Evolutionary conservation across 2,329 filamentous ascomycete species (phyloP), one percentile per base, ranked within the genome.

Genomic region (Plenodomus lindquistii): DNA sequence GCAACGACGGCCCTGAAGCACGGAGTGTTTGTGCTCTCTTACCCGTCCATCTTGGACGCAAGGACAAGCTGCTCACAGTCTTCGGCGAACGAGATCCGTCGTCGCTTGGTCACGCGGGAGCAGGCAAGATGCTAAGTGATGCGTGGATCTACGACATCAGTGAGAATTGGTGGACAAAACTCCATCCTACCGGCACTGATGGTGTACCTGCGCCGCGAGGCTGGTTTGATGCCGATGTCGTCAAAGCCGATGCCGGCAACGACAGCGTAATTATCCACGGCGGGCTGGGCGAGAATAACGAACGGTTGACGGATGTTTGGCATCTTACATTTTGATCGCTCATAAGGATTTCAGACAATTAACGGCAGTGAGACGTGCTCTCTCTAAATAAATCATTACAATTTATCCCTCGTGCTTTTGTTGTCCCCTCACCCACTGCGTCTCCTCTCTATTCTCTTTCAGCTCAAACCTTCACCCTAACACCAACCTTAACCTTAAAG

Each of bases 51-150:
- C 47, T 79, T 0, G 46, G 54, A 8, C 70, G 67, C 0, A 73
- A 69, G 31, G 37, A 65, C 4, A 72, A 62, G 37, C 60, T 83
- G 11, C 59, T 83, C 2, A 83, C 79, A 0, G 35, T 81, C 43
- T 82, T 83, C 55, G 80, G 81, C 3, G 80, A 83, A 59, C 72
- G 70, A 2, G 79, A 82, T 60, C 81, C 80, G 0, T 81, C 77
- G 47, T 72, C 71, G 1, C 60, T 81, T 8, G 81, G 80, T 0
- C 80, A 83, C 59, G 75, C 75, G 39, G 81, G 80, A 1, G 80
- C 80, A 0, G 80, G 81, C 0, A 83, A 81, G 65, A 83, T 83
- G 80, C 51, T 82, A 37, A 58, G 60, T 2, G 79, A 83, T 61
- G 72, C 76, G 1, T 83, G 80, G 80, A 65, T 72, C 0, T 82